Base-by-base conservation (phyloP, 768 basidiomycete genomes). In the Erythrobasidium yunnanense region DNA sequence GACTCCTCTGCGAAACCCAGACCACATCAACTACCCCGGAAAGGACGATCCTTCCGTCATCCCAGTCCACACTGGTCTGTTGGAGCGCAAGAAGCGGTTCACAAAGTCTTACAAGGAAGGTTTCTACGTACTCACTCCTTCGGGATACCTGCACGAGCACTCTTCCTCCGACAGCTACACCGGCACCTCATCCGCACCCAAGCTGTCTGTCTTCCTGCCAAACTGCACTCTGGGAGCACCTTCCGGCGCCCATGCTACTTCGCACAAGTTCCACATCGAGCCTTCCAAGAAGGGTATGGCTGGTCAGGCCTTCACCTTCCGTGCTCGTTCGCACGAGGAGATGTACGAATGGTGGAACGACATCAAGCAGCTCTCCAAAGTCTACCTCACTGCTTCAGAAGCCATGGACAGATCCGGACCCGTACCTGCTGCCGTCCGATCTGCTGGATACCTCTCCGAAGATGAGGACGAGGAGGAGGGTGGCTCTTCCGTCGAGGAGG, bases 291-390 rank as follows among this genome's bases (percentile, higher is more conserved):
- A 65, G 47, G 76, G 76, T 62, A 76, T 75, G 71, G 76, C 80
- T 23, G 78, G 83, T 58, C 81, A 83, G 71, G 88, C 88, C 29
- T 97, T 87, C 84, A 87, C 85, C 53, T 97, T 99, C 81, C 82
- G 90, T 34, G 83, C 87, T 50, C 79, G 93, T 67, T 87, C 85
- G 66, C 83, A 87, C 70, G 93, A 97, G 69, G 93, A 96, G 71
- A 90, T 96, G 90, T 90, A 96, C 90, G 95, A 99, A 78, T 95
- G 95, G 89, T 99, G 95, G 95, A 97, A 97, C 74, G 95, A 97
- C 74, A 80, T 92, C 42, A 74, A 74, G 70, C 73, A 74, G 68
- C 69, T 74, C 34, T 66, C 63, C 60, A 74, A 74, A 69, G 73
- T 74, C 35, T 74, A 74, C 70, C 70, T 99, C 57, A 89, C 97